phyloP scores from a whole-genome alignment of 305 asterid genomes.

The Plantago lanceolata region DNA sequence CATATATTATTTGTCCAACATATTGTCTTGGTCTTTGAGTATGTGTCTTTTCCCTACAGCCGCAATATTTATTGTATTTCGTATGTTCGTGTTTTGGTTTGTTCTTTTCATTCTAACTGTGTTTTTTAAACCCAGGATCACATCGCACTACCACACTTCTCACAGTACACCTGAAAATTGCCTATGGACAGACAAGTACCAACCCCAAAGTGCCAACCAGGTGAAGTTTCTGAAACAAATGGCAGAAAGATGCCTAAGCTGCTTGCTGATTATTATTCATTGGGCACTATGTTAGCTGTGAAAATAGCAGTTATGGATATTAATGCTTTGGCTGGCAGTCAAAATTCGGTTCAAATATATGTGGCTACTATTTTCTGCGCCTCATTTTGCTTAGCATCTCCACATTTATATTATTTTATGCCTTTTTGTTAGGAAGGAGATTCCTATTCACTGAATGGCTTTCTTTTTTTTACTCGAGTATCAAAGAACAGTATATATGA shows the following conservation, averaged over 20 bases:
- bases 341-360: not conserved
- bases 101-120: slow-evolving; percentile 10
- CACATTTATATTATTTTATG: too few relatives aligned
- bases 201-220: slow-evolving; percentile 76
- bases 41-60: slow-evolving; percentile 7
- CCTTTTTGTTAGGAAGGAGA: too few relatives aligned
- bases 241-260: not conserved
- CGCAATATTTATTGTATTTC: slow-evolving; percentile 20
- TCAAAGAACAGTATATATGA: slow-evolving; percentile 1
- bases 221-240: slow-evolving; percentile 37
- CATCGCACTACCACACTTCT: slow-evolving; percentile 44
- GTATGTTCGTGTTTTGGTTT: not conserved
- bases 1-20: not conserved
- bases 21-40: not conserved
- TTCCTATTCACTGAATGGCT: not conserved
- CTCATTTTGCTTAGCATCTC: too few relatives aligned
- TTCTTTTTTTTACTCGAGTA: slow-evolving; percentile 8
- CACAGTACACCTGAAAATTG: slow-evolving; percentile 47
- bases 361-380: not conserved
- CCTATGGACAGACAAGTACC: slow-evolving; percentile 90
- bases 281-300: slow-evolving; percentile 3
- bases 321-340: slow-evolving; percentile 11
- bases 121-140: slow-evolving; percentile 37
- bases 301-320: not conserved
- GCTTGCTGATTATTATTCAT: not conserved